Conservation (phyloP, 2,329 filamentous ascomycete species). For the Pseudocercospora crystallina region DNA sequence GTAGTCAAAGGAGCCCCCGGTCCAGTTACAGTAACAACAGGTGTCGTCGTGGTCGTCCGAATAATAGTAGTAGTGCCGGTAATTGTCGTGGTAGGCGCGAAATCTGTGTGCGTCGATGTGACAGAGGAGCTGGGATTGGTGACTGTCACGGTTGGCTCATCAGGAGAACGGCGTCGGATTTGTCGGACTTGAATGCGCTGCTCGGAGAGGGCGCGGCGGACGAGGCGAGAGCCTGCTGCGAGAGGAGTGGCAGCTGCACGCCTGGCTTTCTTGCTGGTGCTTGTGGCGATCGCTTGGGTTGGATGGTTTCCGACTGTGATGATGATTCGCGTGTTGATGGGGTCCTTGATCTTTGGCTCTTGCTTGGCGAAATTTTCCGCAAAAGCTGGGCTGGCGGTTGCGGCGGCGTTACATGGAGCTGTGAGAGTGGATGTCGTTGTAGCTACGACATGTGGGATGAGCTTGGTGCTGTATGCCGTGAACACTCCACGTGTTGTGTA, state of each 20-base stretch:
- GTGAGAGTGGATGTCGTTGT: slow-evolving; percentile 34
- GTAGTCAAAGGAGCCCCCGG: no score
- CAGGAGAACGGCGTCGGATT: slow-evolving; percentile 28
- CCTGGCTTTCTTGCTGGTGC: slow-evolving; percentile 12
- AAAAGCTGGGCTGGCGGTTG: neutral
- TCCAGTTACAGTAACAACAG: no score
- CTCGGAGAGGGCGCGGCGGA: no score
- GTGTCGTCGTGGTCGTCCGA: no score
- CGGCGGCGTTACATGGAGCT: slow-evolving; percentile 34
- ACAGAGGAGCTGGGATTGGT: slow-evolving; percentile 29
- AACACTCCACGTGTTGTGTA: slow-evolving; percentile 25
- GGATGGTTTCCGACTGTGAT: slow-evolving; percentile 10
- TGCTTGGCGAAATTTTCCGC: neutral
- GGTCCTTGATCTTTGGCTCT: slow-evolving; percentile 26
- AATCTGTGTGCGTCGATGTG: slow-evolving; percentile 16
- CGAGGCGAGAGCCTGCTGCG: no score
- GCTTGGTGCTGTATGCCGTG: slow-evolving; percentile 25
- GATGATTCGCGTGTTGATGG: slow-evolving; percentile 14
- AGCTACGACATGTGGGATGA: slow-evolving; percentile 23
- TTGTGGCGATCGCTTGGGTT: no score
- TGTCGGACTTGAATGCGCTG: no score
- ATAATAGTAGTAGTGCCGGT: no score
- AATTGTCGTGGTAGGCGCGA: no score
- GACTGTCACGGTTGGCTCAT: slow-evolving; percentile 35
- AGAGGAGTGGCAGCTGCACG: neutral